phyloP scores from a whole-genome alignment of 345 rosid species.

The Noccaea bulbosa region DNA sequence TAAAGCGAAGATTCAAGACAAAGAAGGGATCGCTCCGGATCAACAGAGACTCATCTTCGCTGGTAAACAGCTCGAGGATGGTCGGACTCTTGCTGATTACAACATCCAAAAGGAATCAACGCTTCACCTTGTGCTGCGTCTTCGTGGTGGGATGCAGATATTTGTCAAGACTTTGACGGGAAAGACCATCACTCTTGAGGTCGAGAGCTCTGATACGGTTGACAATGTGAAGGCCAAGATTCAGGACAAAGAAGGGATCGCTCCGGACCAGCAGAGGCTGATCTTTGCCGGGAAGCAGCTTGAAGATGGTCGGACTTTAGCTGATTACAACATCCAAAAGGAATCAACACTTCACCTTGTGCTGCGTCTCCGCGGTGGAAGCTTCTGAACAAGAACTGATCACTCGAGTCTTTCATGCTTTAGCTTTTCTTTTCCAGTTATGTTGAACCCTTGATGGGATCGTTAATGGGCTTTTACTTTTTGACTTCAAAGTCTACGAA shows the following conservation, averaged over 20 bases:
- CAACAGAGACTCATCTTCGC: constrained; percentile 5
- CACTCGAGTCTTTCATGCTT: too few relatives aligned
- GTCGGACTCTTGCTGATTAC: constrained; percentile 28
- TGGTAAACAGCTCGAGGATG: constrained; percentile 26
- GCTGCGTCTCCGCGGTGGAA: constrained; percentile 42
- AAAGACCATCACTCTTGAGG: not conserved
- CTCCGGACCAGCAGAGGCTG: not conserved
- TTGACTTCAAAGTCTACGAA: not conserved
- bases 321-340: constrained; percentile 24
- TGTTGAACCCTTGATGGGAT: too few relatives aligned
- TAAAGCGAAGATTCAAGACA: not conserved
- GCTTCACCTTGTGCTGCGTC: constrained; percentile 1
- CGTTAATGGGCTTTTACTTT: not conserved
- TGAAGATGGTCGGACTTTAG: constrained; percentile 5
- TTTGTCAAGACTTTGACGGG: not conserved
- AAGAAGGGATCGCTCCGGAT: not conserved
- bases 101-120: constrained; percentile 37
- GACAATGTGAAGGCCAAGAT: constrained; percentile 16
- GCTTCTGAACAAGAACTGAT: not conserved
- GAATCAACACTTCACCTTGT: constrained; percentile 20
- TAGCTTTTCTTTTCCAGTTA: too few relatives aligned
- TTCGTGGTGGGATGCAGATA: constrained; percentile 22
- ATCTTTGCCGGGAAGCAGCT: constrained; percentile 14
- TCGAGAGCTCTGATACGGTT: constrained; percentile 5
- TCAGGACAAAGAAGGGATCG: constrained; percentile 4